phyloP scores from a whole-genome alignment of 1,139 yeast species.

The Hemisphaericaspora xylofermentans region DNA sequence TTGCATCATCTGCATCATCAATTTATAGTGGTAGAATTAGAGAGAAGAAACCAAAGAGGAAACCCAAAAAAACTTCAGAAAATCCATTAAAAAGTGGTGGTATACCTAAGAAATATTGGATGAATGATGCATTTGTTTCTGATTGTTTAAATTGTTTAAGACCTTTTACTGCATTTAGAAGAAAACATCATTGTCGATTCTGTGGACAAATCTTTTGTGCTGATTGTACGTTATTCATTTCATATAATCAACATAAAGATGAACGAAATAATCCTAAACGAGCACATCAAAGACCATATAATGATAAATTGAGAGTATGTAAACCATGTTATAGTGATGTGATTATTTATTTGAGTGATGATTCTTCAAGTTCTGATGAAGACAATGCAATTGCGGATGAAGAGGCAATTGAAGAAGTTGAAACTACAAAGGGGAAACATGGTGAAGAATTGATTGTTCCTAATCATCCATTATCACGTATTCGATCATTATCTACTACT shows the following conservation, averaged over 20 bases:
- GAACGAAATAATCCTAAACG: constrained; percentile 27
- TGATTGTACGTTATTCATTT: constrained; percentile 75
- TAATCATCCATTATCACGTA: constrained; percentile 30
- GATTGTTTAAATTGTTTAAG: constrained; percentile 79
- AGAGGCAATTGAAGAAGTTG: constrained; percentile 17
- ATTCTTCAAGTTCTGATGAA: constrained; percentile 36
- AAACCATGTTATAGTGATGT: constrained; percentile 74
- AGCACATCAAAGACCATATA: constrained; percentile 33
- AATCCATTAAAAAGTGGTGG: constrained; percentile 51
- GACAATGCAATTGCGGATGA: constrained; percentile 20
- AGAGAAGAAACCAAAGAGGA: constrained; percentile 25
- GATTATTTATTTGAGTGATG: constrained; percentile 65
- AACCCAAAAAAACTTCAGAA: constrained; percentile 39
- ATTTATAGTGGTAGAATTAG: constrained; percentile 18
- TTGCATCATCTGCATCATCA: constrained; percentile 33
- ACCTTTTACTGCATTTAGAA: constrained; percentile 72
- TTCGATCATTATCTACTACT: constrained; percentile 32
- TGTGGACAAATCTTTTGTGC: constrained; percentile 96
- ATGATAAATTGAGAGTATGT: constrained; percentile 78
- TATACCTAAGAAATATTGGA: constrained; percentile 77
- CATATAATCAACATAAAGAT: constrained; percentile 67
- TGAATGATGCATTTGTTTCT: constrained; percentile 84
- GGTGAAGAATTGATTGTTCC: constrained; percentile 23
- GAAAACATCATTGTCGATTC: constrained; percentile 92
- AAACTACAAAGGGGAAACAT: constrained; percentile 11